These are phyloP conservation scores for Astrephomene gubernaculifera DNA, from an alignment of 139 green algal species.

Conservation along the genomic window DNA sequence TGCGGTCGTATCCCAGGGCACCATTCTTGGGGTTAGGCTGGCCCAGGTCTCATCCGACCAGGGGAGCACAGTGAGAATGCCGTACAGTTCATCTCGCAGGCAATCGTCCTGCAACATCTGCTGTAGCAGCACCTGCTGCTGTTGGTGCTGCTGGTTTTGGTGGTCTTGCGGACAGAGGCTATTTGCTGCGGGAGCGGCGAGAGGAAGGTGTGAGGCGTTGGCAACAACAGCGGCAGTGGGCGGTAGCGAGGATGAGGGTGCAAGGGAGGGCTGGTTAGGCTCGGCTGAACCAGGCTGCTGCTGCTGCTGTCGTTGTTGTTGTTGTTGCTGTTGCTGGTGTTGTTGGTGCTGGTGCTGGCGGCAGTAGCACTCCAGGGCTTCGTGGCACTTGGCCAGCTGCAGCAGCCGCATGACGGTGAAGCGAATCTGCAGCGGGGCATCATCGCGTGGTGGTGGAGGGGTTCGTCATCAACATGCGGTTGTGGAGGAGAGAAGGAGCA, in stretches of 20 bases:
- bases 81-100: not conserved
- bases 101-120: not conserved
- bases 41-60: not conserved
- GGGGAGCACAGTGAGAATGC: not conserved
- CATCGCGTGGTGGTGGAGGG: too few relatives aligned
- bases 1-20: not conserved
- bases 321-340: not conserved
- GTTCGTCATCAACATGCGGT: too few relatives aligned
- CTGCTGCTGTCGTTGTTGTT: not conserved
- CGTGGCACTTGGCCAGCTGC: not conserved
- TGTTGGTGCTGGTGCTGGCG: not conserved
- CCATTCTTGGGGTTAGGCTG: not conserved
- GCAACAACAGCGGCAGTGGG: too few relatives aligned
- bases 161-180: not conserved
- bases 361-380: not conserved
- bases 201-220: too few relatives aligned
- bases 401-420: not conserved
- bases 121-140: too few relatives aligned
- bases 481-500: not conserved
- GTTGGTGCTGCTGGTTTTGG: not conserved
- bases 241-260: too few relatives aligned
- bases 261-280: too few relatives aligned
- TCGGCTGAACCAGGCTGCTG: too few relatives aligned
- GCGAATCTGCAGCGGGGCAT: not conserved
- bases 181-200: too few relatives aligned